Evolutionary conservation across 2,329 filamentous ascomycete species (phyloP).

Genomic region (Trichoderma sp.): DNA sequence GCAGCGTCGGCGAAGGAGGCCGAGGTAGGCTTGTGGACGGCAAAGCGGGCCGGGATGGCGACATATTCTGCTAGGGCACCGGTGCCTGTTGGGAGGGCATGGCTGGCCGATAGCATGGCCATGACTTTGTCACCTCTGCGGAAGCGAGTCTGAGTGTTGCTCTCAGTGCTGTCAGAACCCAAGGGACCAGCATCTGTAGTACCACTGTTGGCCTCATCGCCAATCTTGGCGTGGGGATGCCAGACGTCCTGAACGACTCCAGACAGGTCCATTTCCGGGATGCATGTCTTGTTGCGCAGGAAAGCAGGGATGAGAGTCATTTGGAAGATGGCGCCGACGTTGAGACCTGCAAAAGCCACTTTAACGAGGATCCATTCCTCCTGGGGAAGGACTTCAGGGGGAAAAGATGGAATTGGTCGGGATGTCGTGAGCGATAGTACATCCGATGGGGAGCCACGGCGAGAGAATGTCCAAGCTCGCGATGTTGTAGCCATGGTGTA

Average conservation of each 20-base stretch:
- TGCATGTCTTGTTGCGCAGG: slow-evolving; percentile 34
- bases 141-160: slow-evolving; percentile 24
- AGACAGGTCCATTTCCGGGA: slow-evolving; percentile 44
- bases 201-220: background rate
- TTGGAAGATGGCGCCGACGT: slow-evolving; percentile 42
- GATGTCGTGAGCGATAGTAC: slow-evolving; percentile 27
- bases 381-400: slow-evolving; percentile 27
- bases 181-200: background rate
- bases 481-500: slow-evolving; percentile 17
- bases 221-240: slow-evolving; percentile 22
- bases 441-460: slow-evolving; percentile 28
- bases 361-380: slow-evolving; percentile 40
- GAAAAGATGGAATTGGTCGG: slow-evolving; percentile 26
- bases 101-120: slow-evolving; percentile 37
- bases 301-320: slow-evolving; percentile 41
- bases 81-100: slow-evolving; percentile 33
- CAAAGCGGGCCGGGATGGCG: slow-evolving; percentile 34
- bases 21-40: slow-evolving; percentile 32
- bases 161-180: background rate
- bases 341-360: slow-evolving; percentile 44
- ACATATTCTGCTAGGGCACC: slow-evolving; percentile 42
- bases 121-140: slow-evolving; percentile 35
- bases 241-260: slow-evolving; percentile 39
- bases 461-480: slow-evolving; percentile 31
- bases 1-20: slow-evolving; percentile 35